Evolutionary conservation across 768 basidiomycete species (phyloP), one percentile per base, ranked within the genome.

Genomic region (Tylopilus plumbeoviolaceoides): DNA sequence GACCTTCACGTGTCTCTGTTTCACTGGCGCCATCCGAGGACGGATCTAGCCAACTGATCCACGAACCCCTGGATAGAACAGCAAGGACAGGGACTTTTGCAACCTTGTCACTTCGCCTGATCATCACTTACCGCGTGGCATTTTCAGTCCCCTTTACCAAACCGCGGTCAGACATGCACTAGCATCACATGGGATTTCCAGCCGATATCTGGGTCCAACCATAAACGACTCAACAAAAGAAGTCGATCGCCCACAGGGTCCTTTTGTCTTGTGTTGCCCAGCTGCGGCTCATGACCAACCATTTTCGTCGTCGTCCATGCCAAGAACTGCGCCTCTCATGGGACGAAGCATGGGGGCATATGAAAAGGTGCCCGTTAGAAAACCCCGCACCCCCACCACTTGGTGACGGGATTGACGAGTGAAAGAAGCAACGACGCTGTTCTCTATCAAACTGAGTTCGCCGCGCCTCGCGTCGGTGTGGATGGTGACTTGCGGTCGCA

Each of bases 21-120:
- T 15, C 27, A n/a, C n/a, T n/a, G n/a, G n/a, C n/a, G n/a, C n/a
- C n/a, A n/a, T n/a, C n/a, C n/a, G n/a, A n/a, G n/a, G n/a, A 53
- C 54, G 62, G 62, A 64, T 54, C 59, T 50, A 40, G 15, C 41
- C 5, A 25, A 36, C 15, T 30, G n/a, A 23, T 35, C 41, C 50
- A 48, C 50, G 21, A 21, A 7, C 15, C 3, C 35, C 35, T 11
- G 41, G 18, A 39, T 14, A 7, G 28, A 39, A 48, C 18, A 7
- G 36, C 8, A 18, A 20, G 38, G 30, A 27, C 17, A 46, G 33
- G 21, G 44, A 45, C 31, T 45, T 12, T 5, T 40, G 23, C 7
- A 33, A 9, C n/a, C 17, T 11, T 27, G 25, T 38, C 53, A 12
- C 46, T 9, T 20, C 35, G 12, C 11, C 27, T 9, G 21, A 20